Evolutionary conservation across 2,329 filamentous ascomycete genomes (phyloP), one percentile per base, ranked within the genome.

Genomic region (Clarireedia sp.): DNA sequence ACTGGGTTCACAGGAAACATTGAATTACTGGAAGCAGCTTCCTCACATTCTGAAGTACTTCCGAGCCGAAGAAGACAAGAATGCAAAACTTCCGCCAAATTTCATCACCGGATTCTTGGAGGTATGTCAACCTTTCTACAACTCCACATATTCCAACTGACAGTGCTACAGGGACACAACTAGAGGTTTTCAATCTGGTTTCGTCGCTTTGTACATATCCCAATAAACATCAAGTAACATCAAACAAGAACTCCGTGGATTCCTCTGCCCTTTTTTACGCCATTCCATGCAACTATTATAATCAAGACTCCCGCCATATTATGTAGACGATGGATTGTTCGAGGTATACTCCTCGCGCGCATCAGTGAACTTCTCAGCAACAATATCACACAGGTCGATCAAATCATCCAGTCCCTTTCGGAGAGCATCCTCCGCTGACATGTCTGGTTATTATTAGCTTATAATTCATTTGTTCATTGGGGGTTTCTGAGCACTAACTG

Each of bases 21-120:
- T 99, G 79, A 99, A 99, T 77, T 99, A 88, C 80, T 99, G 94
- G 94, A 96, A 96, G 75, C 94, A 99, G 75, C 80, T 91, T 60
- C 88, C 88, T 61, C 94, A 99, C 72, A 81, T 99, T 65, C 90
- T 99, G 81, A 90, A 94, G 67, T 99, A 96, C 75, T 99, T 97
- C 80, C 85, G 91, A 70, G 80, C 85, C 66, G 91, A 97, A 73
- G 89, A 83, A 78, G 89, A 83, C 72, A 87, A 78, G 71, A 89
- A 78, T 63, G 78, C 82, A 65, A 83, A 82, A 70, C 75, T 96
- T 73, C 92, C 92, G 40, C 83, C 83, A 67, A 94, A 82, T 77
- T 99, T 99, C 76, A 95, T 99, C 76, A 81, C 85, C 65, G 90
- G 90, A 49, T 99, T 99, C 78, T 78, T 99, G 67, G 90, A 97